These are phyloP conservation scores for Mallotus japonicus DNA, from an alignment of 441 rosid genomes.

Conservation along the genomic window DNA sequence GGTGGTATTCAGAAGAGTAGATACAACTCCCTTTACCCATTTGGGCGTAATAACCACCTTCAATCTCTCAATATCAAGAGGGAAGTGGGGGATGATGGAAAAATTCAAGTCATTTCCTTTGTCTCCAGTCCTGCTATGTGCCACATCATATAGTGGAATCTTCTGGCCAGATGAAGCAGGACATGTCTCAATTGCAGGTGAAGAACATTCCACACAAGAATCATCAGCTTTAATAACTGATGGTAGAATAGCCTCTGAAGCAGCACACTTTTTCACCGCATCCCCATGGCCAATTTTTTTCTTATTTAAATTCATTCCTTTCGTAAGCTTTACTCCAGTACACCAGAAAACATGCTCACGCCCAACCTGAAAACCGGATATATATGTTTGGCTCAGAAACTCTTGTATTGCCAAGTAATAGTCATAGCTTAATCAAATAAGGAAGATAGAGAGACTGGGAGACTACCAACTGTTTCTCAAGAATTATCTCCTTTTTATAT, in stretches of 20 bases:
- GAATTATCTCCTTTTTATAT: slow-evolving; percentile 66
- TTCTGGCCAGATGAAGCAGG: slow-evolving; percentile 58
- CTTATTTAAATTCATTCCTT: slow-evolving; percentile 22
- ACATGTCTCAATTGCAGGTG: slow-evolving; percentile 21
- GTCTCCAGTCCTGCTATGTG: slow-evolving; percentile 83
- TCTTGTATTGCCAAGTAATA: neutral
- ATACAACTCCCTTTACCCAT: slow-evolving; percentile 68
- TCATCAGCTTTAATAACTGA: slow-evolving; percentile 17
- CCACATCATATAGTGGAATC: slow-evolving; percentile 63
- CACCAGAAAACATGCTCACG: slow-evolving; percentile 68
- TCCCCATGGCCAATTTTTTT: slow-evolving; percentile 20
- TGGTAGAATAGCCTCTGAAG: slow-evolving; percentile 14
- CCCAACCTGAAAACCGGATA: slow-evolving; percentile 42
- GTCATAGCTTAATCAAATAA: slow-evolving; percentile 8
- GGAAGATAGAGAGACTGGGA: slow-evolving; percentile 7
- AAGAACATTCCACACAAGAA: slow-evolving; percentile 11
- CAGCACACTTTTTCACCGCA: slow-evolving; percentile 20
- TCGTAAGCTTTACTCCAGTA: slow-evolving; percentile 40
- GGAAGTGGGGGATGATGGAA: slow-evolving; percentile 72
- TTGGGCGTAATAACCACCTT: slow-evolving; percentile 57
- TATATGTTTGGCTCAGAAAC: neutral
- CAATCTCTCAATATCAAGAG: slow-evolving; percentile 56
- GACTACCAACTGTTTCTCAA: slow-evolving; percentile 64
- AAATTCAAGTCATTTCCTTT: slow-evolving; percentile 87
- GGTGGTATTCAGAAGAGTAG: slow-evolving; percentile 46